Conservation (phyloP, 2,329 filamentous ascomycete species). For the Colletotrichum lini region DNA sequence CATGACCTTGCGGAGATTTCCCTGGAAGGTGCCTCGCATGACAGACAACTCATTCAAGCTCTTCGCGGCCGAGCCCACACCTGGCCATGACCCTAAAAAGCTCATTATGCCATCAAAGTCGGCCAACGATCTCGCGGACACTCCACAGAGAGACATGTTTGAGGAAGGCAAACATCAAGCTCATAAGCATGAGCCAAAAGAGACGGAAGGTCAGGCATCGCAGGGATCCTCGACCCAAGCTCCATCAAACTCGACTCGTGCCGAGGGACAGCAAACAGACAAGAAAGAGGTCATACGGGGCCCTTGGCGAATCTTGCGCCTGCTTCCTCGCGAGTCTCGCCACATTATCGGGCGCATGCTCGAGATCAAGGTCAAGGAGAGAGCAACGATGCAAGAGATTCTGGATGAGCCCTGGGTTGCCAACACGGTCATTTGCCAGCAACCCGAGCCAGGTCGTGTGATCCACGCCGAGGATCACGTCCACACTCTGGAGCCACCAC, state of each 20-base stretch:
- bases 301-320: constrained; percentile 88
- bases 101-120: constrained; percentile 63
- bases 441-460: constrained; percentile 78
- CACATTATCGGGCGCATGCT: constrained; percentile 95
- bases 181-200: constrained; percentile 42
- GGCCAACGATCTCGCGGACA: constrained; percentile 59
- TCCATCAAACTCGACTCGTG: not conserved
- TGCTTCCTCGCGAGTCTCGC: constrained; percentile 90
- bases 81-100: constrained; percentile 74
- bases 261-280: constrained; percentile 52
- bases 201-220: constrained; percentile 25
- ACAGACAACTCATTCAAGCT: constrained; percentile 96
- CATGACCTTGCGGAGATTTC: constrained; percentile 95
- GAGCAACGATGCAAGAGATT: constrained; percentile 89
- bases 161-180: constrained; percentile 49
- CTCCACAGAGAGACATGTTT: constrained; percentile 57
- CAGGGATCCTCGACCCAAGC: constrained; percentile 43
- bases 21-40: constrained; percentile 94
- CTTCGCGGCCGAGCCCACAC: constrained; percentile 88
- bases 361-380: constrained; percentile 85
- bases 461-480: constrained; percentile 82
- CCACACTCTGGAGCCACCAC: constrained; percentile 85
- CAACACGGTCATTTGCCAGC: constrained; percentile 85
- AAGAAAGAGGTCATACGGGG: constrained; percentile 89
- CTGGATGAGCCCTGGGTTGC: constrained; percentile 92